A percentile compares a stretch with the other conserved stretches of the same genome.
Conservation (phyloP, 371 early-diverging fungal species). For the Gilbertella persicaria region DNA sequence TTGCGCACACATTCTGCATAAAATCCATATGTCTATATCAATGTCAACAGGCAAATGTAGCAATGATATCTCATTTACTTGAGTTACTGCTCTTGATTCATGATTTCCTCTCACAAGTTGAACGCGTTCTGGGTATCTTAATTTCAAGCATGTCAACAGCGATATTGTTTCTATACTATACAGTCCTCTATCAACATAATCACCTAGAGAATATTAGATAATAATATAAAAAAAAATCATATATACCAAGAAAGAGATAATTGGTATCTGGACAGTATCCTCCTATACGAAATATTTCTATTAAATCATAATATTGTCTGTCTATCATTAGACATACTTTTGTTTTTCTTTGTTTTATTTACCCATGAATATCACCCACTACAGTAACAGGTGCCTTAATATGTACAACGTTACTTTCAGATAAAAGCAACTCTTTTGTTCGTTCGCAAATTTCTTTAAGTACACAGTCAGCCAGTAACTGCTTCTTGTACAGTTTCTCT, state of each 20-base stretch:
- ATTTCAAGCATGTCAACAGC: slow-evolving; percentile 85
- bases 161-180: slow-evolving; percentile 95
- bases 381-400: slow-evolving; percentile 91
- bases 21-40: slow-evolving; percentile 89
- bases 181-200: slow-evolving; percentile 97
- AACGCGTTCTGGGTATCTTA: slow-evolving; percentile 91
- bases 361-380: slow-evolving; percentile 97
- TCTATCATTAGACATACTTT: not conserved
- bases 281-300: slow-evolving; percentile 95
- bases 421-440: slow-evolving; percentile 83
- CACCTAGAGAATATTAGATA: slow-evolving; percentile 62
- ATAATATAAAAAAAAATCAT: not conserved
- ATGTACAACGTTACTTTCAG: slow-evolving; percentile 90
- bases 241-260: slow-evolving; percentile 91
- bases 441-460: slow-evolving; percentile 88
- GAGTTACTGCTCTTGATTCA: slow-evolving; percentile 91
- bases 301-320: slow-evolving; percentile 96
- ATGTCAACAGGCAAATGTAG: slow-evolving; percentile 1
- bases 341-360: slow-evolving; percentile 15
- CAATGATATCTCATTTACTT: slow-evolving; percentile 47
- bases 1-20: slow-evolving; percentile 95
- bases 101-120: slow-evolving; percentile 98
- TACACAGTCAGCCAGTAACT: slow-evolving; percentile 82
- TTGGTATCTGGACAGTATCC: slow-evolving; percentile 92
- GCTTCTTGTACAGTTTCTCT: slow-evolving; percentile 69